phyloP scores from a whole-genome alignment of 805 yeast species.

The Wickerhamiella vanderwaltii region DNA sequence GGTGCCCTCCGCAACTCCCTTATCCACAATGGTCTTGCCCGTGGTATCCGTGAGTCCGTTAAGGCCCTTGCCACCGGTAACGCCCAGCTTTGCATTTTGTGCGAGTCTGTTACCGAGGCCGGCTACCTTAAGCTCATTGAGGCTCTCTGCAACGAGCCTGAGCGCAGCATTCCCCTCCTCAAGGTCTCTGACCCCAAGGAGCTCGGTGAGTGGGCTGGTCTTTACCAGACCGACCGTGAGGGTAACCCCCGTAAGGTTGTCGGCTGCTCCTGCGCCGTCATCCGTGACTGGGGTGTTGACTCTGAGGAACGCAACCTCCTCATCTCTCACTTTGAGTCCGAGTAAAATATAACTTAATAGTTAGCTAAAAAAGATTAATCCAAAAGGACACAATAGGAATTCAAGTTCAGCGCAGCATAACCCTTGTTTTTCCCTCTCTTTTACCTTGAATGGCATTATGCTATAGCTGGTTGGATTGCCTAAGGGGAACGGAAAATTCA shows the following conservation, averaged over 20 bases:
- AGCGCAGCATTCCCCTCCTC: conserved; percentile 91
- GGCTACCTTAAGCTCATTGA: conserved; percentile 94
- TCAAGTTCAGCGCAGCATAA: too few species aligned
- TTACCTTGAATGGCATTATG: too few species aligned
- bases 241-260: conserved; percentile 99
- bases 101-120: conserved; percentile 97
- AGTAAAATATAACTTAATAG: conserved; percentile 41
- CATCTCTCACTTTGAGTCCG: conserved; percentile 89
- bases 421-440: too few species aligned
- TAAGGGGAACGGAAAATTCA: too few species aligned
- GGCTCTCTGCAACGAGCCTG: conserved; percentile 98
- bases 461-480: too few species aligned
- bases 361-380: background rate
- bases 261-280: conserved; percentile 99
- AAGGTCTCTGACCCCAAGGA: conserved; percentile 99
- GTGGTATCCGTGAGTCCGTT: conserved; percentile 99
- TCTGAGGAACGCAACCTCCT: conserved; percentile 93
- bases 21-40: conserved; percentile 92
- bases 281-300: conserved; percentile 99
- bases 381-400: too few species aligned
- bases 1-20: conserved; percentile 96
- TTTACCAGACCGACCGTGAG: conserved; percentile 98
- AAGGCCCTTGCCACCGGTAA: conserved; percentile 96
- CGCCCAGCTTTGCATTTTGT: conserved; percentile 94
- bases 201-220: conserved; percentile 99